Evolutionary conservation across 2,329 filamentous ascomycete species (phyloP).

Genomic region (Fusarium sterilihyphosum): DNA sequence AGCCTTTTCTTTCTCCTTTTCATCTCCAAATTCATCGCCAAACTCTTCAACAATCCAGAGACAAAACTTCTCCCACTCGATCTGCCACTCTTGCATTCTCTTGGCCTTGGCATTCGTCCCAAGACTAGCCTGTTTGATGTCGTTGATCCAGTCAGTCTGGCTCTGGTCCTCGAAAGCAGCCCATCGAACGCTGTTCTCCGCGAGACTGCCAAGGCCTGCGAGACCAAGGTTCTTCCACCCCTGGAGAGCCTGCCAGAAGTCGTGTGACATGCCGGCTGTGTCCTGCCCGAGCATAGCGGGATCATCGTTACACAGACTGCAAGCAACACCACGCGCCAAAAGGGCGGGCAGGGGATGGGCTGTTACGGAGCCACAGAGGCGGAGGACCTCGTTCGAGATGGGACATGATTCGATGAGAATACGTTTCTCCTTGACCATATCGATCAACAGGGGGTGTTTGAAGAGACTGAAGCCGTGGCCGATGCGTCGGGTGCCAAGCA

Average conservation of each 20-base stretch:
- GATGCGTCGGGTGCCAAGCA: conserved; percentile 88
- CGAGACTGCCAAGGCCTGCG: conserved; percentile 84
- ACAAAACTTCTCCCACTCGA: conserved; percentile 90
- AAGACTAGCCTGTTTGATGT: conserved; percentile 77
- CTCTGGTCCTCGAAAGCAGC: conserved; percentile 85
- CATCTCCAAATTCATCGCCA: conserved; percentile 66
- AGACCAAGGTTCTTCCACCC: conserved; percentile 92
- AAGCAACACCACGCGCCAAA: conserved; percentile 83
- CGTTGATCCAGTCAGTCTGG: conserved; percentile 74
- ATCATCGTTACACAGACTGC: conserved; percentile 89
- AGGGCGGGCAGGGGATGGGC: conserved; percentile 85
- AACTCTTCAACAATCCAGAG: conserved; percentile 88
- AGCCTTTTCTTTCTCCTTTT: conserved; percentile 14
- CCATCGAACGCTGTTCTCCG: conserved; percentile 93
- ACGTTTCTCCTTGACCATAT: conserved; percentile 87
- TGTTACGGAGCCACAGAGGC: conserved; percentile 79
- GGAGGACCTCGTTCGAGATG: conserved; percentile 87
- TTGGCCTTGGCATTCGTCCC: conserved; percentile 77
- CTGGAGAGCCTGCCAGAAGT: conserved; percentile 94
- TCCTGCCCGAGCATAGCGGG: conserved; percentile 89
- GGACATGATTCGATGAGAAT: conserved; percentile 92
- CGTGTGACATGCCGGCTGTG: conserved; percentile 83
- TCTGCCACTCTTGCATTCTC: conserved; percentile 79
- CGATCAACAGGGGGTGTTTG: conserved; percentile 89
- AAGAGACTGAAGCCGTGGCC: conserved; percentile 89